Conservation (phyloP, 179 eudicot genomes). For the Monotropa hypopitys region DNA sequence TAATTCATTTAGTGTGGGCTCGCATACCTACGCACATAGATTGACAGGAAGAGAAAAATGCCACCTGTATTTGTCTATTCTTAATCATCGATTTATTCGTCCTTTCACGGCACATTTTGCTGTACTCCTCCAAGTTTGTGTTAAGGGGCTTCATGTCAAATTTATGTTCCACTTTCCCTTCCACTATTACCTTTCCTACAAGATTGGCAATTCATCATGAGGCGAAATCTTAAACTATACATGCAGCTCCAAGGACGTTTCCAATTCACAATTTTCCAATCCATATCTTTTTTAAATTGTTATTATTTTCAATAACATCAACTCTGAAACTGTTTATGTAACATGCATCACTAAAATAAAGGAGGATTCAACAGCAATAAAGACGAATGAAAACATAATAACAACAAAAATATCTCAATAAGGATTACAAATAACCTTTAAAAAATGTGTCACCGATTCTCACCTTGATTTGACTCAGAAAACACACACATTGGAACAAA, state of each 20-base stretch:
- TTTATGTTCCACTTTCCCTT: constrained; percentile 88
- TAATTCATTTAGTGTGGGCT: background rate
- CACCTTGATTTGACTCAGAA: constrained; percentile 70
- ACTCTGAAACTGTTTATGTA: background rate
- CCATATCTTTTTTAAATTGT: background rate
- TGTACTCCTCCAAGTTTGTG: constrained; percentile 72
- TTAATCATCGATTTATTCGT: constrained; percentile 88
- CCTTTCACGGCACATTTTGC: constrained; percentile 86
- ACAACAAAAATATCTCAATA: background rate
- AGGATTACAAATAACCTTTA: background rate
- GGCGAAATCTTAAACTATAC: background rate
- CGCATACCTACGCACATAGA: background rate
- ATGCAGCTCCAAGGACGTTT: background rate
- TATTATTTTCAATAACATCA: background rate
- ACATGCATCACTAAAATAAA: background rate
- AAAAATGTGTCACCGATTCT: constrained; percentile 10
- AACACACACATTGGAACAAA: constrained; percentile 87
- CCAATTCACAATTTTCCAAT: background rate
- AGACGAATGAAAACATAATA: background rate
- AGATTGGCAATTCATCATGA: background rate
- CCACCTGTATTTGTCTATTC: constrained; percentile 73
- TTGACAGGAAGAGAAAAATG: background rate
- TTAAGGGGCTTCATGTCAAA: constrained; percentile 92
- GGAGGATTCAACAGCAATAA: background rate
- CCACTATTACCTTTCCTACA: constrained; percentile 63